Base-by-base conservation (phyloP, 1,139 yeast genomes). In the Debaryomyces sp. region DNA sequence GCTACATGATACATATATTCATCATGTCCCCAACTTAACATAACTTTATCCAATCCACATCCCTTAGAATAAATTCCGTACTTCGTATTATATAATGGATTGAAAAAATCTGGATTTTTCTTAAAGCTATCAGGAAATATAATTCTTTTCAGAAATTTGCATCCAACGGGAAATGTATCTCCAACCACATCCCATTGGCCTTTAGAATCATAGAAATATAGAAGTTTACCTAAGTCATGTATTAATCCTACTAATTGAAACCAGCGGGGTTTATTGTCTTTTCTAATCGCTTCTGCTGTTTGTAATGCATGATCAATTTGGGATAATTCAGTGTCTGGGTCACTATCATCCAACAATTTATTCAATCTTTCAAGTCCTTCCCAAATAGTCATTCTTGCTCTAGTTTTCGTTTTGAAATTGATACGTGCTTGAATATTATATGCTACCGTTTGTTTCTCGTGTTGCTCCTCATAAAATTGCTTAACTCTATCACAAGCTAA, bases 151-250 rank as follows among this genome's bases (percentile, higher is more conserved):
- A 82, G 84, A 57, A 78, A 85, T 52, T 77, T 77, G 63, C 90
- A 85, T 1, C 91, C 91, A 26, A 85, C 89, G 0, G 90, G 89
- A 59, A 85, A 85, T 0, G 91, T 85, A 59, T 85, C 91, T 5
- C 91, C 91, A 18, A 85, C 91, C n/a, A 85, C 91, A 58, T 85
- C 90, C 91, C 91, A 85, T 61, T 85, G 90, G 7, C 90, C 90
- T 56, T 80, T 75, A 23, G 89, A 84, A 57, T 84, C 90, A 57
- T 80, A 85, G 55, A 85, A 85, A 60, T 85, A 85, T 23, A 85
- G 69, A 18, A 85, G 70, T 59, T 85, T 85, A 1, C 91, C 91
- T 52, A 85, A 68, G 61, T 85, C 91, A 59, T 85, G 91, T 37
- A 85, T 83, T 38, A 85, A 66, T 0, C 91, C 91, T 6, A 86